Evolutionary conservation across 2,329 filamentous ascomycete genomes (phyloP).

Genomic region (Botryotinia narcissicola): DNA sequence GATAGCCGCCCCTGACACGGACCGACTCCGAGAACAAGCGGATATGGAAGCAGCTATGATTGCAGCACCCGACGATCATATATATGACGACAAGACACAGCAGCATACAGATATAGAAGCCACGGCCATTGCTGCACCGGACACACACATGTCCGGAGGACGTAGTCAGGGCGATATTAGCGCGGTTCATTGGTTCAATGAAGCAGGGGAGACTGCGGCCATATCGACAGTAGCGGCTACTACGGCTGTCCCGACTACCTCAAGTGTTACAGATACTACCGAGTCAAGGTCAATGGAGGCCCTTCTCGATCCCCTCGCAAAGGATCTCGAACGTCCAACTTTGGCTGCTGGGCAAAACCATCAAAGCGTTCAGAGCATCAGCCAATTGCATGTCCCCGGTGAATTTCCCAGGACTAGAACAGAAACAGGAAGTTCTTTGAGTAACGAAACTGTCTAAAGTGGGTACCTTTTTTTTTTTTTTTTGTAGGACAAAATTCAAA

Average conservation of each 20-base stretch:
- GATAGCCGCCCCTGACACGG: conserved; percentile 32
- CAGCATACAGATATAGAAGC: conserved; percentile 27
- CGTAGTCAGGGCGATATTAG: conserved; percentile 28
- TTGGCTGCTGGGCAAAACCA: conserved; percentile 32
- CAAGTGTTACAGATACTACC: not conserved
- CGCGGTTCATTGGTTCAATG: not conserved
- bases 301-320: conserved; percentile 24
- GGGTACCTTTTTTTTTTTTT: not conserved
- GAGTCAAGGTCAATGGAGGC: conserved; percentile 20
- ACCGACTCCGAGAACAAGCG: conserved; percentile 25
- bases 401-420: conserved; percentile 31
- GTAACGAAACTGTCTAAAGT: not conserved
- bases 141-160: conserved; percentile 29
- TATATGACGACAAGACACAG: conserved; percentile 21
- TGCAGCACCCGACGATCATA: conserved; percentile 30
- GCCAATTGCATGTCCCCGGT: conserved; percentile 38
- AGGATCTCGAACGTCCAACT: conserved; percentile 26
- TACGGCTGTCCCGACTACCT: not conserved
- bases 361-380: conserved; percentile 33
- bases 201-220: not conserved
- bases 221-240: conserved; percentile 2
- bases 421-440: conserved; percentile 6
- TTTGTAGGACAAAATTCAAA: not conserved
- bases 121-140: conserved; percentile 19
- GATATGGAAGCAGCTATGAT: conserved; percentile 30